A percentile compares a stretch with the other conserved stretches of the same genome.
Conservation (phyloP, 23 red algal genomes). For the Pyropia yezoensis region DNA sequence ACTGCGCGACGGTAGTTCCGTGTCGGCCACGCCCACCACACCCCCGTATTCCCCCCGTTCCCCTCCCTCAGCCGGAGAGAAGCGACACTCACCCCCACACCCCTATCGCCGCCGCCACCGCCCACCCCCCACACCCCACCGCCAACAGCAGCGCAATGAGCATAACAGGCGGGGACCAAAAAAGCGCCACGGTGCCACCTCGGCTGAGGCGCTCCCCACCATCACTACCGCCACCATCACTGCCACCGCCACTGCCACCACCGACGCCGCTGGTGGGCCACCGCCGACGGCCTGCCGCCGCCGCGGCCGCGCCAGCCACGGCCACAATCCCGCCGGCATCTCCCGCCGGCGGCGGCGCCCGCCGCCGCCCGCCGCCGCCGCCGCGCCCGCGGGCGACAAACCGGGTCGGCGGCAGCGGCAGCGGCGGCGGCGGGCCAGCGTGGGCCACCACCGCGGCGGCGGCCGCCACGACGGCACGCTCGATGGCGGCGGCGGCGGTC, state of each 20-base stretch:
- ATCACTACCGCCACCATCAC: neutral
- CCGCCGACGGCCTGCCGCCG: neutral
- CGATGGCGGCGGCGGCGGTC: no score
- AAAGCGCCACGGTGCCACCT: neutral
- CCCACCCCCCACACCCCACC: neutral
- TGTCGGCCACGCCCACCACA: no score
- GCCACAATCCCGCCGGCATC: neutral
- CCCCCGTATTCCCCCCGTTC: no score
- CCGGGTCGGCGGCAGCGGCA: no score
- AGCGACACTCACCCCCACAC: neutral
- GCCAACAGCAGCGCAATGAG: neutral
- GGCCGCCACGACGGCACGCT: no score
- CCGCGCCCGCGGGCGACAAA: neutral
- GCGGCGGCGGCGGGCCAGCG: no score
- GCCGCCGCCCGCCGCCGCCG: conserved; percentile 9
- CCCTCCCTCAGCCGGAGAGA: neutral
- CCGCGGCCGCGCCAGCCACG: neutral
- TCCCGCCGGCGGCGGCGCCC: neutral
- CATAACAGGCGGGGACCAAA: neutral
- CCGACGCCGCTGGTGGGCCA: neutral
- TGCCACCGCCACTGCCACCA: neutral
- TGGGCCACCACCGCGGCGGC: no score
- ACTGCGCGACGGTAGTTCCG: no score
- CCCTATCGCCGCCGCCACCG: neutral
- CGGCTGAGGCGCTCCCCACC: neutral